These are phyloP conservation scores for Kandelia obovata DNA, from an alignment of 345 rosid genomes.

Conservation along the genomic window DNA sequence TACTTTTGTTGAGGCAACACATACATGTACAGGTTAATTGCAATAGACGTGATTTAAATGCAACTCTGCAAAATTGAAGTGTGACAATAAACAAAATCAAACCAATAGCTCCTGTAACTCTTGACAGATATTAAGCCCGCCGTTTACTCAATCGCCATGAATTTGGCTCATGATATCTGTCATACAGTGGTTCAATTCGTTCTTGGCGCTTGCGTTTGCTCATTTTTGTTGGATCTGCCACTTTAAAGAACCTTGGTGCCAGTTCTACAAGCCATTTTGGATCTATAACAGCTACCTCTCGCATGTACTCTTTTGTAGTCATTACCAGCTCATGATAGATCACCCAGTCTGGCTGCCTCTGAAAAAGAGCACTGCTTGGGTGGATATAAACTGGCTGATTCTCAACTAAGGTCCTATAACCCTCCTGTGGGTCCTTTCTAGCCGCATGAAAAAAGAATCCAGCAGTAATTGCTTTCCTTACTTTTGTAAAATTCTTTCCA, in stretches of 20 bases:
- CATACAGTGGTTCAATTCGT: constrained; percentile 84
- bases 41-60: too few relatives aligned
- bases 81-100: background rate
- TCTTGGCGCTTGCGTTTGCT: constrained; percentile 95
- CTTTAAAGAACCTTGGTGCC: constrained; percentile 92
- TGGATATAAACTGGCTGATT: constrained; percentile 90
- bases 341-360: constrained; percentile 96
- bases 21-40: too few relatives aligned
- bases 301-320: constrained; percentile 96
- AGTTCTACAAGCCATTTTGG: constrained; percentile 93
- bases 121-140: constrained; percentile 46
- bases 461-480: constrained; percentile 82
- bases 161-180: constrained; percentile 86
- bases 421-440: constrained; percentile 86
- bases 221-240: constrained; percentile 77
- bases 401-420: constrained; percentile 77
- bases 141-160: constrained; percentile 92
- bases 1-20: too few relatives aligned
- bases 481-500: constrained; percentile 70
- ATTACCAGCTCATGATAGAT: constrained; percentile 90
- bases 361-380: constrained; percentile 89
- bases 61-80: too few relatives aligned
- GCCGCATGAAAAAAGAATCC: constrained; percentile 89
- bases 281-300: constrained; percentile 75
- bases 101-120: background rate